phyloP scores from a whole-genome alignment of 1,284 basidiomycete species.

The Schizophyllum amplum region DNA sequence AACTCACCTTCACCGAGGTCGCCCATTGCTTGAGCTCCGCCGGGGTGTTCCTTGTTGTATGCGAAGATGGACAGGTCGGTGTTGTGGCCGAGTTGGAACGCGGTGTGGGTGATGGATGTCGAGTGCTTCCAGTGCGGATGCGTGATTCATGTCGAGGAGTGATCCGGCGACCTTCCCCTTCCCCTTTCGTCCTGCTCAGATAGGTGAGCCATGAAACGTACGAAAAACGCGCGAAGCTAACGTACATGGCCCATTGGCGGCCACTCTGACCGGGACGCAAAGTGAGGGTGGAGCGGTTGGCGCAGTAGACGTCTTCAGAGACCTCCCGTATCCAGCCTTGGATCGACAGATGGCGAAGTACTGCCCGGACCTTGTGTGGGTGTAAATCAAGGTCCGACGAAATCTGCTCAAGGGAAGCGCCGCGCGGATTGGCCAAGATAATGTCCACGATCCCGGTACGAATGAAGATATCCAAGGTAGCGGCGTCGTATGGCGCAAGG shows the following conservation, averaged over 20 bases:
- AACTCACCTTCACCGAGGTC: neutral
- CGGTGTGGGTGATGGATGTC: slow-evolving; percentile 24
- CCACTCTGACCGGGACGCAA: slow-evolving; percentile 22
- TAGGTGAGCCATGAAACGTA: neutral
- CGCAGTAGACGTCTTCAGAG: slow-evolving; percentile 25
- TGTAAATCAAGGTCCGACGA: neutral
- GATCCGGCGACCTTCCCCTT: slow-evolving; percentile 24
- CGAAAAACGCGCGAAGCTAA: neutral
- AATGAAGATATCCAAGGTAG: slow-evolving; percentile 1
- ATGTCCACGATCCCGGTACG: slow-evolving; percentile 11
- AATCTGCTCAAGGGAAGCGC: neutral
- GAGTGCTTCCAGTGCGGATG: slow-evolving; percentile 24
- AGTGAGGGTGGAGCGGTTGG: slow-evolving; percentile 24
- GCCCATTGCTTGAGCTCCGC: neutral
- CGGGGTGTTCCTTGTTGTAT: slow-evolving; percentile 18
- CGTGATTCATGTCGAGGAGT: slow-evolving; percentile 26
- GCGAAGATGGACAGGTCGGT: slow-evolving; percentile 27
- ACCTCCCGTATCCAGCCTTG: slow-evolving; percentile 31
- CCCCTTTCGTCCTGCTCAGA: slow-evolving; percentile 23
- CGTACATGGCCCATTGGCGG: slow-evolving; percentile 18
- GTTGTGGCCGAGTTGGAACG: slow-evolving; percentile 26
- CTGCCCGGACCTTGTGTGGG: slow-evolving; percentile 5
- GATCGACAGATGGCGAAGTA: slow-evolving; percentile 25
- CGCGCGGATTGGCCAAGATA: slow-evolving; percentile 19
- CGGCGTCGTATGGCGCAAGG: slow-evolving; percentile 4